These are phyloP conservation scores for Trifolium pratense DNA, from an alignment of 306 rosid genomes.

Conservation along the genomic window DNA sequence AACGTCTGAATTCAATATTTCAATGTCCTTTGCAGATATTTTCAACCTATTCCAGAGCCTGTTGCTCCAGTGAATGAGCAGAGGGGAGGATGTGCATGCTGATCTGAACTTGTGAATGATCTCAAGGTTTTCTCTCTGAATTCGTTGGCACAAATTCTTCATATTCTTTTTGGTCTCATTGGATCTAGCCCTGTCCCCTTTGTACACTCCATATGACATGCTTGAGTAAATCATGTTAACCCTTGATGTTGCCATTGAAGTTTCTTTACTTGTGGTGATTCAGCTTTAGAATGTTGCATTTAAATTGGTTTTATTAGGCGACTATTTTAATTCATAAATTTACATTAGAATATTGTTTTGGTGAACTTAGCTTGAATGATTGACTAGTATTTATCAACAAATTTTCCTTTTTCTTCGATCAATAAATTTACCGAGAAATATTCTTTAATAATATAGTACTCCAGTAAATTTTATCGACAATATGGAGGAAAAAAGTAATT, in stretches of 20 bases:
- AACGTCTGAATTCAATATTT: background rate
- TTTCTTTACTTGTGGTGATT: constrained; percentile 34
- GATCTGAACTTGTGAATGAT: constrained; percentile 32
- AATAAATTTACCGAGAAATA: too few species aligned
- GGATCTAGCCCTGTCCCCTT: constrained; percentile 14
- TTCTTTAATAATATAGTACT: too few species aligned
- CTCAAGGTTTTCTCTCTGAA: background rate
- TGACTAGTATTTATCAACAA: too few species aligned
- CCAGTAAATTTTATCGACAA: too few species aligned
- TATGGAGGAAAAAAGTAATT: too few species aligned
- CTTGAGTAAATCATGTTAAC: constrained; percentile 22
- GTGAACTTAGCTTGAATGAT: background rate
- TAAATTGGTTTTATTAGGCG: constrained; percentile 38
- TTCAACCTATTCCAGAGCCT: constrained; percentile 80
- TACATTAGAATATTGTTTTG: constrained; percentile 4
- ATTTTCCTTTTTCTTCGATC: too few species aligned
- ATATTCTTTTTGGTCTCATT: constrained; percentile 44
- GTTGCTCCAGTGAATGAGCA: constrained; percentile 73
- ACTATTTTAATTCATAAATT: background rate
- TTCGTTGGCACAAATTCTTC: constrained; percentile 34
- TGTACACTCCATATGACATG: constrained; percentile 43
- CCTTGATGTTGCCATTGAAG: background rate
- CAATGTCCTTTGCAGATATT: constrained; percentile 65
- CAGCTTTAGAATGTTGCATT: constrained; percentile 32
- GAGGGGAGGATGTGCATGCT: constrained; percentile 91